Conservation (phyloP, 2,329 filamentous ascomycete species). For the Ceratocystis lukuohia region DNA sequence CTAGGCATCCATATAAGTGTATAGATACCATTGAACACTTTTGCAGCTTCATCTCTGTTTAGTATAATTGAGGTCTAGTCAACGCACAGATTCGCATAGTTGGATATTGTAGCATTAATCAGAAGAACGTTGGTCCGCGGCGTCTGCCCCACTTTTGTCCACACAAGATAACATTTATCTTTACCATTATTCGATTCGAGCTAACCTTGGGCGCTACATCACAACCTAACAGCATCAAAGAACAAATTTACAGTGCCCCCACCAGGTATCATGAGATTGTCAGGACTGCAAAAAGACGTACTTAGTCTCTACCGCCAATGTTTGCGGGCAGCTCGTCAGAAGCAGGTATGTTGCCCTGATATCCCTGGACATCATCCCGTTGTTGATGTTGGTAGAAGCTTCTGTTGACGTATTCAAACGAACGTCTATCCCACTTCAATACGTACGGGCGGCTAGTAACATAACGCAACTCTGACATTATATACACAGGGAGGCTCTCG, state of each 20-base stretch:
- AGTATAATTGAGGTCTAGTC: constrained; percentile 58
- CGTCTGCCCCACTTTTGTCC: background rate
- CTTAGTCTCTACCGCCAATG: constrained; percentile 76
- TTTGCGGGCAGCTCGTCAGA: constrained; percentile 65
- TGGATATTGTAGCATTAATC: no score
- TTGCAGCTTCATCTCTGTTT: constrained; percentile 57
- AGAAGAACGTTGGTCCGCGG: no score
- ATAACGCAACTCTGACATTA: no score
- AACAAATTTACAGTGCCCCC: background rate
- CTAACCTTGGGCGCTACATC: background rate
- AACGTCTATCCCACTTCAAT: background rate
- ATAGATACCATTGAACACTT: constrained; percentile 57
- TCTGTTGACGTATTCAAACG: background rate
- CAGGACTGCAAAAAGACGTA: constrained; percentile 84
- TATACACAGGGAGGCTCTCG: constrained; percentile 29
- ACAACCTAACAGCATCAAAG: background rate
- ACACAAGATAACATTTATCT: background rate
- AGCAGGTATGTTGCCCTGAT: constrained; percentile 46
- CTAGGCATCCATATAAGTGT: background rate
- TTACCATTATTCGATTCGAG: background rate
- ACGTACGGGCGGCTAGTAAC: no score
- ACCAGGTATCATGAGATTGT: constrained; percentile 38
- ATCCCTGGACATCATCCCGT: background rate
- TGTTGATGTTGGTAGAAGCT: background rate
- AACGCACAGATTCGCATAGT: constrained; percentile 34